Evolutionary conservation across 1,284 basidiomycete genomes (phyloP).

Genomic region (Veloporphyrellus conicus): DNA sequence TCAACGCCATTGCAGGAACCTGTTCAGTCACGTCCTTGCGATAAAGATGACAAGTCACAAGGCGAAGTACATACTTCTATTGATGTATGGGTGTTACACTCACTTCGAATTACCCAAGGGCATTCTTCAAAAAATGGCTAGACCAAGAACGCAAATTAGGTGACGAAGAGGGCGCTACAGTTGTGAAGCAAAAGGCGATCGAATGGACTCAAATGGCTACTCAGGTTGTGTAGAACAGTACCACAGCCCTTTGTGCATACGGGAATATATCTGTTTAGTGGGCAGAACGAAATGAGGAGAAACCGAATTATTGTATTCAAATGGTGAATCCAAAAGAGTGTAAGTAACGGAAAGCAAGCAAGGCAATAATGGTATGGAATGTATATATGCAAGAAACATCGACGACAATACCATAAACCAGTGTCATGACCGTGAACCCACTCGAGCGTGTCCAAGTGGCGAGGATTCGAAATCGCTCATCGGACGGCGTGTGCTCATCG

Average conservation of each 20-base stretch:
- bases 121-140: slow-evolving; percentile 98
- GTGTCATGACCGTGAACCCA: slow-evolving; percentile 63
- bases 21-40: slow-evolving; percentile 80
- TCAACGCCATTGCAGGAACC: slow-evolving; percentile 46
- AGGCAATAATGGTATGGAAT: slow-evolving; percentile 48
- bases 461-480: slow-evolving; percentile 65
- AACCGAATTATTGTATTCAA: slow-evolving; percentile 35
- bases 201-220: slow-evolving; percentile 75
- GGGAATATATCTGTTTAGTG: slow-evolving; percentile 34
- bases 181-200: slow-evolving; percentile 83
- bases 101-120: slow-evolving; percentile 41
- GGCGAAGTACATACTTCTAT: slow-evolving; percentile 64
- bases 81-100: slow-evolving; percentile 1
- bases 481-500: slow-evolving; percentile 66
- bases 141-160: slow-evolving; percentile 84
- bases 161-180: slow-evolving; percentile 76
- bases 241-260: slow-evolving; percentile 27
- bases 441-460: slow-evolving; percentile 50
- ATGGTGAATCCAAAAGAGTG: slow-evolving; percentile 52
- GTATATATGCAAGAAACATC: slow-evolving; percentile 43
- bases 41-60: slow-evolving; percentile 92
- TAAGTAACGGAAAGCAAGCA: slow-evolving; percentile 38
- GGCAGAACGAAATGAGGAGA: slow-evolving; percentile 10
- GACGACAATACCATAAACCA: slow-evolving; percentile 28
- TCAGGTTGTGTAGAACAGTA: slow-evolving; percentile 31